Percentiles rank a stretch among this genome's conserved stretches.
Conservation (phyloP, 2,329 filamentous ascomycete species). For the Colletotrichum echinochloae region DNA sequence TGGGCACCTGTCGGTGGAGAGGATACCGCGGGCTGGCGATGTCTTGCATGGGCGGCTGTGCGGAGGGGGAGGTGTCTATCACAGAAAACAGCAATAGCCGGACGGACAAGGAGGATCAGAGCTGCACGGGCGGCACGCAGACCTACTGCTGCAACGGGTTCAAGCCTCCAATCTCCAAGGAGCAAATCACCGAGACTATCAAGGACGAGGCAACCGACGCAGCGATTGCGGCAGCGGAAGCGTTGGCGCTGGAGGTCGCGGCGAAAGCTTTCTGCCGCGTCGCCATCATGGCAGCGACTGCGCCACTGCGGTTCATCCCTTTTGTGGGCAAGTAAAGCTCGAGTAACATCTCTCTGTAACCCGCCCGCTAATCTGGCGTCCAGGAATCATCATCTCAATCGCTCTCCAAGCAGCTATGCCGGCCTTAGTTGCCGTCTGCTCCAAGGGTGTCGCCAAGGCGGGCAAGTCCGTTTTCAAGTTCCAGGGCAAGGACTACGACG, state of each 20-base stretch:
- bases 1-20: slow-evolving; percentile 47
- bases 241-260: background rate
- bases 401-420: background rate
- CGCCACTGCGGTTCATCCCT: background rate
- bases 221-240: background rate
- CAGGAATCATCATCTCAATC: background rate
- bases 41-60: slow-evolving; percentile 47
- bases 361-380: too few species aligned
- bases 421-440: background rate
- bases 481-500: background rate
- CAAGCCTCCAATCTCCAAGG: background rate
- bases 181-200: background rate
- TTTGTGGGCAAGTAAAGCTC: background rate
- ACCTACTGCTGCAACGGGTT: background rate
- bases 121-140: background rate
- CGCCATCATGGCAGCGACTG: background rate
- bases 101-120: background rate
- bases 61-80: slow-evolving; percentile 37
- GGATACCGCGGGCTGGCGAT: slow-evolving; percentile 47
- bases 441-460: background rate
- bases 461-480: background rate
- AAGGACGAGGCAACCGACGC: background rate
- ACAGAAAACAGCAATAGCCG: background rate
- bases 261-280: background rate
- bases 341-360: too few species aligned